Base-by-base conservation (phyloP, 129 eudicot species). In the Tanacetum coccineum region DNA sequence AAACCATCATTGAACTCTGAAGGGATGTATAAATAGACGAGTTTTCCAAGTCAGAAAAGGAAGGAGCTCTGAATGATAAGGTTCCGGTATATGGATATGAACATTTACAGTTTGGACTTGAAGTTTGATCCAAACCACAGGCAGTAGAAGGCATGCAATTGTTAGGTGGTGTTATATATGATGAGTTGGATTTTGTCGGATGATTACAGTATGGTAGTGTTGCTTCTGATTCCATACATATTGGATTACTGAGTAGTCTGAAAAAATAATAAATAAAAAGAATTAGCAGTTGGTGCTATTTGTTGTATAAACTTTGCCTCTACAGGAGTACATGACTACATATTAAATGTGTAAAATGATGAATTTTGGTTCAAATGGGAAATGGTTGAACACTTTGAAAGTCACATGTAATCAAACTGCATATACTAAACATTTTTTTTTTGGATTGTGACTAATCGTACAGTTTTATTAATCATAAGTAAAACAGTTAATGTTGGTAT, bases 51-150 rank as follows among this genome's bases (percentile, higher is more conserved):
- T 80, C 75, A 49, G 96, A 86, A 69, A 92, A 88, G 44, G 94
- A 75, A 71, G 88, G 96, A 70, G 96, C 83, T 54, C 91, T 76
- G 74, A 92, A 92, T 21, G 56, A 11, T 36, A 92, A 65, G 58
- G 26, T 76, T 56, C 98, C 98, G 1, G 82, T 70, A 68, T 88
- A 92, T 48, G 97, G 97, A 80, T 83, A 73, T 46, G 83, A 81
- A 64, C 96, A 89, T 71, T 50, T 60, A 79, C 98, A 92, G 1
- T 71, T 82, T n/a, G 95, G 90, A 74, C 91, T 86, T 40, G 79
- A 62, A 69, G 72, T 12, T 86, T 79, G 77, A 60, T 55, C 50
- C 36, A 71, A 67, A 39, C 54, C 69, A 67, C 98, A 92, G 18
- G 79, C 11, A n/a, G 64, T 36, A 17, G 76, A 12, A 28, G 85